Evolutionary conservation across 2,329 filamentous ascomycete genomes (phyloP).

Genomic region (Orbilia oligospora): DNA sequence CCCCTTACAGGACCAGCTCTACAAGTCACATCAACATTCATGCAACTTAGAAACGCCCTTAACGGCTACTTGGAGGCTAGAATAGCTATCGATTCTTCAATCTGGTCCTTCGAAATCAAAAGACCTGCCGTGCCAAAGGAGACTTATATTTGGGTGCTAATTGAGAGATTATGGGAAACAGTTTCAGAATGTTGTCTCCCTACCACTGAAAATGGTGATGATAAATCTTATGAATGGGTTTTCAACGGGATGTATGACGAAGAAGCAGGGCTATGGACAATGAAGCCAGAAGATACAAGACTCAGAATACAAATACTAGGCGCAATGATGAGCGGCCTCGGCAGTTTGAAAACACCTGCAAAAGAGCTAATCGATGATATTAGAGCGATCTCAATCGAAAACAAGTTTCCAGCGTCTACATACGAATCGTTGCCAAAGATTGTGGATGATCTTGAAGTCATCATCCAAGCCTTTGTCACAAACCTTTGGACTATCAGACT

Average conservation of each 20-base stretch:
- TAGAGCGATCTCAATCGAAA: not conserved
- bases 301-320: not conserved
- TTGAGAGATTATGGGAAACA: not conserved
- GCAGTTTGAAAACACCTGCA: not conserved
- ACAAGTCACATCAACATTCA: not conserved
- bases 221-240: not conserved
- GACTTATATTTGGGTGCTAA: conserved; percentile 4
- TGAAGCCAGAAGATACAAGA: not conserved
- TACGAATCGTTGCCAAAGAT: not conserved
- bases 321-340: conserved; percentile 6
- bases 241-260: conserved; percentile 3
- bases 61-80: not conserved
- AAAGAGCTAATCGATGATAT: conserved; percentile 3
- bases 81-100: not conserved
- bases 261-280: conserved; percentile 2
- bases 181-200: not conserved
- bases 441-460: not conserved
- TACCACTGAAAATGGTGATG: not conserved
- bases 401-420: not conserved
- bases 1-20: not conserved
- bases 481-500: not conserved
- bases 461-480: not conserved
- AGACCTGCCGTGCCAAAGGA: not conserved
- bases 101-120: not conserved
- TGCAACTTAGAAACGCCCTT: not conserved